Conservation (phyloP, 345 rosid genomes). For the Nasturtium officinale region DNA sequence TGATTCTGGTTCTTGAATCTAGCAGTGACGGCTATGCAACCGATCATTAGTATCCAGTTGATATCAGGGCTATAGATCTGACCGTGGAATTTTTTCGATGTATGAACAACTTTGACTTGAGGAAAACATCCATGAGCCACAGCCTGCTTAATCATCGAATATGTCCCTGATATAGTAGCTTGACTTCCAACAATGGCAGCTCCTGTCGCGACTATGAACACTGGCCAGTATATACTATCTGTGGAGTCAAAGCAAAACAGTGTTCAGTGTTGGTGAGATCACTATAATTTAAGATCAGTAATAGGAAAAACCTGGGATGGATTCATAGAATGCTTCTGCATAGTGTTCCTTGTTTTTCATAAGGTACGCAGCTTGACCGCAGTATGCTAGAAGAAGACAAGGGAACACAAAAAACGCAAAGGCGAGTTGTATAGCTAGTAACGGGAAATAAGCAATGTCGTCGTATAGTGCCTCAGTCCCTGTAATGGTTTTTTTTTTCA, state of each 20-base stretch:
- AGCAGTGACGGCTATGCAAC: slow-evolving; percentile 69
- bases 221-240: slow-evolving; percentile 71
- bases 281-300: too few species aligned
- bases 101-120: slow-evolving; percentile 71
- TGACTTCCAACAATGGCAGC: slow-evolving; percentile 76
- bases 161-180: slow-evolving; percentile 74
- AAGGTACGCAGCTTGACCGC: slow-evolving; percentile 94
- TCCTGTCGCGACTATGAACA: slow-evolving; percentile 60
- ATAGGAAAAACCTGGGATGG: slow-evolving; percentile 77
- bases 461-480: slow-evolving; percentile 95
- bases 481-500: too few species aligned
- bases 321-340: slow-evolving; percentile 70
- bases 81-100: slow-evolving; percentile 67
- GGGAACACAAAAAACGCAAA: slow-evolving; percentile 84
- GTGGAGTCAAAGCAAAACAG: slow-evolving; percentile 25
- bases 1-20: slow-evolving; percentile 69
- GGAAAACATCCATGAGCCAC: slow-evolving; percentile 77
- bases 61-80: slow-evolving; percentile 75
- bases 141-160: slow-evolving; percentile 74
- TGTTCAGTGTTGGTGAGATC: background rate
- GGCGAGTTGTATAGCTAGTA: slow-evolving; percentile 79
- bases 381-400: slow-evolving; percentile 87
- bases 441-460: slow-evolving; percentile 84
- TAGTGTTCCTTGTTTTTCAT: slow-evolving; percentile 57
- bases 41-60: slow-evolving; percentile 75